phyloP scores from a whole-genome alignment of 495 filamentous ascomycete species.

The Penicillium arizonense region DNA sequence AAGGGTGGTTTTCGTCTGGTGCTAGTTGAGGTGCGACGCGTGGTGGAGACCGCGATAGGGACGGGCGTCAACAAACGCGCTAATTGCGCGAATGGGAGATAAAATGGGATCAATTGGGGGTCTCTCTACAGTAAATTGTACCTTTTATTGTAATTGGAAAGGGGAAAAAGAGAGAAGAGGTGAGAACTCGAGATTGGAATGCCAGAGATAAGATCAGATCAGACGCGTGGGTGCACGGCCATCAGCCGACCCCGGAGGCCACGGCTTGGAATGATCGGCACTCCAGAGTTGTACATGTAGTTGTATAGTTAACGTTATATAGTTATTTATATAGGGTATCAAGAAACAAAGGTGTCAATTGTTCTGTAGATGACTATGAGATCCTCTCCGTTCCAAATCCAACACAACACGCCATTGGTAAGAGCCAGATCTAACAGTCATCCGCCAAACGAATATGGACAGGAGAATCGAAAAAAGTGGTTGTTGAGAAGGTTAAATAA shows the following conservation, averaged over 20 bases:
- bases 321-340: background rate
- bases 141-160: background rate
- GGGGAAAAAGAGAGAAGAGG: background rate
- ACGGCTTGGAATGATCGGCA: slow-evolving; percentile 19
- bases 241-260: slow-evolving; percentile 21
- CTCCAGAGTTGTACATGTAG: background rate
- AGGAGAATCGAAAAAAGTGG: slow-evolving; percentile 20
- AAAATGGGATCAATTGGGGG: slow-evolving; percentile 1
- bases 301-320: background rate
- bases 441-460: slow-evolving; percentile 23
- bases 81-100: slow-evolving; percentile 6
- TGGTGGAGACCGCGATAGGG: slow-evolving; percentile 14
- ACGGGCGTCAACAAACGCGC: slow-evolving; percentile 22
- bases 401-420: background rate
- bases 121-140: background rate
- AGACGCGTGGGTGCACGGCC: slow-evolving; percentile 26
- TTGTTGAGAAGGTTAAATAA: slow-evolving; percentile 12
- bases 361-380: slow-evolving; percentile 2
- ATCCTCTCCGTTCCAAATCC: slow-evolving; percentile 1
- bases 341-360: slow-evolving; percentile 15
- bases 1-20: slow-evolving; percentile 3
- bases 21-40: slow-evolving; percentile 15
- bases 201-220: slow-evolving; percentile 29
- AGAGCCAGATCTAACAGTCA: slow-evolving; percentile 1
- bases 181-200: background rate